phyloP scores from a whole-genome alignment of 176 grass and related monocot genomes.

The Aechmea fasciata region DNA sequence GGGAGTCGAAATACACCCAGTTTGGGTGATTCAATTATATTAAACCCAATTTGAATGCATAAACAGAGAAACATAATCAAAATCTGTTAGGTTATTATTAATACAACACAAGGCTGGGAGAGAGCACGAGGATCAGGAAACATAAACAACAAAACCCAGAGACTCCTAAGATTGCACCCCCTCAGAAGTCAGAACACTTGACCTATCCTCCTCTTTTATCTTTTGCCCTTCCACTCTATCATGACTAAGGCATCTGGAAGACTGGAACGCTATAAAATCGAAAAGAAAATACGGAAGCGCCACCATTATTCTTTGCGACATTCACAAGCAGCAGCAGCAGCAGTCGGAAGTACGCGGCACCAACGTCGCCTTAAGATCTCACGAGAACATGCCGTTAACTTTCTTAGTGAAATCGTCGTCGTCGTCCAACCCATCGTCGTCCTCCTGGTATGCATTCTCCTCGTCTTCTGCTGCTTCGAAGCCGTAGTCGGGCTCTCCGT shows the following conservation, averaged over 20 bases:
- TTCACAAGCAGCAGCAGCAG: neutral
- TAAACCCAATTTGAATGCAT: neutral
- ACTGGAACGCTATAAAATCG: neutral
- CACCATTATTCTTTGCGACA: neutral
- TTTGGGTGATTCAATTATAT: neutral
- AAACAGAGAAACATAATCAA: slow-evolving; percentile 11
- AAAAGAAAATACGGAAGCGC: neutral
- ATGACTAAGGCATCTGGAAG: neutral
- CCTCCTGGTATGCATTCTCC: slow-evolving; percentile 36
- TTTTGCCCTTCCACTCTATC: slow-evolving; percentile 10
- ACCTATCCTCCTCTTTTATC: slow-evolving; percentile 11
- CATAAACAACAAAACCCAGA: slow-evolving; percentile 5
- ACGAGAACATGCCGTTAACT: slow-evolving; percentile 40
- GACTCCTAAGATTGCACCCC: neutral
- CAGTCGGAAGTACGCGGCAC: neutral
- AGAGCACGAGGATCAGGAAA: neutral
- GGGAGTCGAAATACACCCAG: neutral
- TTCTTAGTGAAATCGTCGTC: slow-evolving; percentile 44
- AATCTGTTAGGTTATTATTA: slow-evolving; percentile 27
- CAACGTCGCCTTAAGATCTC: neutral
- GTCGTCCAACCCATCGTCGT: slow-evolving; percentile 40
- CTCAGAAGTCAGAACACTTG: neutral
- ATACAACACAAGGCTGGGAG: slow-evolving; percentile 11
- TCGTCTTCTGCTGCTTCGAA: slow-evolving; percentile 20
- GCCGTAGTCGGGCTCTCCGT: slow-evolving; percentile 23